Percentiles rank a stretch among this genome's conserved stretches.
Conservation (phyloP, 148 eudicot species). For the Pouteria glomerata region DNA sequence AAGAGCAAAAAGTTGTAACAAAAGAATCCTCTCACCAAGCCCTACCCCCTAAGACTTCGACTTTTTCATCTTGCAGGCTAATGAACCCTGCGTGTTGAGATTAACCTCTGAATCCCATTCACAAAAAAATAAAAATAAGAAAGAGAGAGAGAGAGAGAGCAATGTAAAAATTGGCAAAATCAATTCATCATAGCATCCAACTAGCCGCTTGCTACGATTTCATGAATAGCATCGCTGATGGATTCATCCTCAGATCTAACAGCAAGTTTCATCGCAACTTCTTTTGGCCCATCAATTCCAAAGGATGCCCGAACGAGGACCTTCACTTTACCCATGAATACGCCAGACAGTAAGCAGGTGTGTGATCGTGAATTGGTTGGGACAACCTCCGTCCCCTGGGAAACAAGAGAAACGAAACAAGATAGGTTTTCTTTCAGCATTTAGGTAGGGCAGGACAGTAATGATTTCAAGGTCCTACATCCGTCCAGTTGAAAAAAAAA, state of each 20-base stretch:
- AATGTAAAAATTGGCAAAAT: not conserved
- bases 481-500: too few relatives aligned
- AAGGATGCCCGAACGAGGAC: slow-evolving; percentile 84
- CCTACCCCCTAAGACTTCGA: not conserved
- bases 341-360: slow-evolving; percentile 82
- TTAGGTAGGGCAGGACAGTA: too few relatives aligned
- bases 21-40: slow-evolving; percentile 5
- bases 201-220: slow-evolving; percentile 91
- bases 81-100: too few relatives aligned
- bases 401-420: not conserved
- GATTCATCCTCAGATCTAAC: slow-evolving; percentile 90
- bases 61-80: too few relatives aligned
- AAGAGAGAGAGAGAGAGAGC: too few relatives aligned
- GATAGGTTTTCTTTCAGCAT: not conserved
- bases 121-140: too few relatives aligned
- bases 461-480: too few relatives aligned
- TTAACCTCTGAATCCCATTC: too few relatives aligned
- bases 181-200: not conserved
- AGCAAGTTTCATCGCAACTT: slow-evolving; percentile 94
- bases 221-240: slow-evolving; percentile 89
- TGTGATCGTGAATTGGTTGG: slow-evolving; percentile 86
- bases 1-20: not conserved
- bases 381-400: slow-evolving; percentile 89
- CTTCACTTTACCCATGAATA: slow-evolving; percentile 78
- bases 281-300: slow-evolving; percentile 73